phyloP scores from a whole-genome alignment of 768 basidiomycete species.

The Chiua virens region DNA sequence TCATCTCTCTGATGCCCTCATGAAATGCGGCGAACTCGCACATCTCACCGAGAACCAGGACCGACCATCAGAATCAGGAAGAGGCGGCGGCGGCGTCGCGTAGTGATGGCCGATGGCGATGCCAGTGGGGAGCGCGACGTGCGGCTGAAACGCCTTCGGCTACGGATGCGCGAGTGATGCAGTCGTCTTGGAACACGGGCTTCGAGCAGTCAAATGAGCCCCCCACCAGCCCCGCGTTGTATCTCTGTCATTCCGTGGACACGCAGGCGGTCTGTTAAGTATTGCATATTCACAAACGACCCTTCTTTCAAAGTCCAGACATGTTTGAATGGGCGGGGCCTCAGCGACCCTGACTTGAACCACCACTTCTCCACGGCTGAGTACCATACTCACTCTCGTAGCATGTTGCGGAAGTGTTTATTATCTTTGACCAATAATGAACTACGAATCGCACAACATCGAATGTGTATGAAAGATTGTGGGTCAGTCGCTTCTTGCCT shows the following conservation, averaged over 20 bases:
- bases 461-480: slow-evolving; percentile 25
- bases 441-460: background rate
- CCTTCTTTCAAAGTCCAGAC: slow-evolving; percentile 38
- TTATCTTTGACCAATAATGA: background rate
- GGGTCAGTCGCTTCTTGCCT: slow-evolving; percentile 21
- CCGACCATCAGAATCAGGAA: no score
- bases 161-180: slow-evolving; percentile 42
- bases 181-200: slow-evolving; percentile 32
- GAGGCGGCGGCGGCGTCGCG: no score
- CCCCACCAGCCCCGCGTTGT: no score
- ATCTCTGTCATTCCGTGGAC: background rate
- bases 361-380: slow-evolving; percentile 60
- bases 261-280: no score
- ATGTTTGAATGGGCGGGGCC: slow-evolving; percentile 59
- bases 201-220: slow-evolving; percentile 39
- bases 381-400: slow-evolving; percentile 16
- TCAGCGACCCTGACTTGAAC: slow-evolving; percentile 55
- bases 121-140: background rate
- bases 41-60: background rate
- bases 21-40: slow-evolving; percentile 20
- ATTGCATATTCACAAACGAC: background rate
- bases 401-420: background rate
- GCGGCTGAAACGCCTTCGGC: slow-evolving; percentile 30
- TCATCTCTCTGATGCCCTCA: slow-evolving; percentile 26
- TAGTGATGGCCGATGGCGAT: no score